Evolutionary conservation across 2,329 filamentous ascomycete species (phyloP).

Genomic region (Chrysoporthe austroafricana): DNA sequence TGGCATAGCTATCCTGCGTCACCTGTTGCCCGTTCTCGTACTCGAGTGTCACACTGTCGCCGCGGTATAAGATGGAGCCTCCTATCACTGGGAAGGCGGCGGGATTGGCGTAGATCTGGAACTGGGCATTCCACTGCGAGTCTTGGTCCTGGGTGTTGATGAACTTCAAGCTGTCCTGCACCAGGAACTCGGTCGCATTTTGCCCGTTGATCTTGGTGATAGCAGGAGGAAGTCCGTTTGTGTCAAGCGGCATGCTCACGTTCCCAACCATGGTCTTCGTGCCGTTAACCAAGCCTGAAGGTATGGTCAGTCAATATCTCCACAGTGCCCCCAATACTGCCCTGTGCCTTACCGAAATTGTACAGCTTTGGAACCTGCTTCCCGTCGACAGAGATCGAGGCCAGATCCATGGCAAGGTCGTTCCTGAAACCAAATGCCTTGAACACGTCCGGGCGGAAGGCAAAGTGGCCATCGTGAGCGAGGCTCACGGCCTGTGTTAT

Average conservation of each 20-base stretch:
- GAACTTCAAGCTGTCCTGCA: conserved; percentile 48
- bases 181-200: conserved; percentile 53
- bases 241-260: conserved; percentile 18
- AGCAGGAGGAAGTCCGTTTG: conserved; percentile 45
- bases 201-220: conserved; percentile 61
- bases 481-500: conserved; percentile 56
- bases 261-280: conserved; percentile 33
- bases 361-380: conserved; percentile 60
- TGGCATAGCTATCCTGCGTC: conserved; percentile 35
- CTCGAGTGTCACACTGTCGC: conserved; percentile 37
- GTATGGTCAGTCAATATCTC: not conserved
- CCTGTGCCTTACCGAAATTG: conserved; percentile 45
- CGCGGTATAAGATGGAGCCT: conserved; percentile 35
- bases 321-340: not conserved
- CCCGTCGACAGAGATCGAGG: conserved; percentile 66
- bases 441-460: conserved; percentile 57
- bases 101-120: conserved; percentile 36
- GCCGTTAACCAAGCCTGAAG: conserved; percentile 40
- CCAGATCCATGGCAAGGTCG: conserved; percentile 43
- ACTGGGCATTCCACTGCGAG: conserved; percentile 51
- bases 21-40: conserved; percentile 39
- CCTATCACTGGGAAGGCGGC: conserved; percentile 31
- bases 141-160: conserved; percentile 59
- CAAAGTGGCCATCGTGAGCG: conserved; percentile 69
- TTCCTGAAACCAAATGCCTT: conserved; percentile 53